Percentiles rank a stretch among this genome's conserved stretches.
Conservation (phyloP, 1,284 basidiomycete species). For the Malassezia obtusa region DNA sequence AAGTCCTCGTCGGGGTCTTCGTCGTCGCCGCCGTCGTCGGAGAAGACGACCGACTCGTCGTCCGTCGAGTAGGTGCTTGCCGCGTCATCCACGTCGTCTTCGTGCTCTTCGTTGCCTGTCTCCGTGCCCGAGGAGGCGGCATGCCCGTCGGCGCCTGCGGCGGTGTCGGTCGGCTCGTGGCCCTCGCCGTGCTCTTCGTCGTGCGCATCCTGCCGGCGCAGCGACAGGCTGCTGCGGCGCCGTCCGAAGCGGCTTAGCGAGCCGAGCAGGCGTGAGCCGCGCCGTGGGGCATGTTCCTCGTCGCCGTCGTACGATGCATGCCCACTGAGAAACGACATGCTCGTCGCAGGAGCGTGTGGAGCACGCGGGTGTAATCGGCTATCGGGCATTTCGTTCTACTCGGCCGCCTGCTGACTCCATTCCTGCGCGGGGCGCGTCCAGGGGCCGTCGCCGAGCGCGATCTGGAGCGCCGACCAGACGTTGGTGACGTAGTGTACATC, state of each 20-base stretch:
- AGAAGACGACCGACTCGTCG: constrained; percentile 9
- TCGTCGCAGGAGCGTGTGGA: not conserved
- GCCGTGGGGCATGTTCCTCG: not conserved
- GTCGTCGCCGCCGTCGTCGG: constrained; percentile 3
- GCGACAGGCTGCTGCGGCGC: constrained; percentile 1
- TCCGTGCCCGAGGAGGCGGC: not conserved
- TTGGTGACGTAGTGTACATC: constrained; percentile 46
- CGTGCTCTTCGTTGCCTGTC: not conserved
- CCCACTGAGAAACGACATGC: constrained; percentile 4
- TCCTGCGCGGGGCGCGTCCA: constrained; percentile 20
- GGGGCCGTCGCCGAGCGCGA: constrained; percentile 43
- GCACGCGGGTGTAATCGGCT: not conserved
- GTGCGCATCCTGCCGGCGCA: not conserved
- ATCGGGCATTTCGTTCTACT: not conserved
- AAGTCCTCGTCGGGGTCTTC: constrained; percentile 6
- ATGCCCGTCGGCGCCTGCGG: not conserved
- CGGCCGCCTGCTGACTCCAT: too few relatives aligned
- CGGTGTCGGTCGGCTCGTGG: not conserved
- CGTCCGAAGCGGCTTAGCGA: constrained; percentile 2
- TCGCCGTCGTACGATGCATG: not conserved
- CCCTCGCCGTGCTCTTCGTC: not conserved
- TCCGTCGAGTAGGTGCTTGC: constrained; percentile 6
- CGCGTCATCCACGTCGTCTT: not conserved
- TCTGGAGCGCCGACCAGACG: constrained; percentile 42
- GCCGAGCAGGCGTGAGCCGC: constrained; percentile 1